phyloP scores from a whole-genome alignment of 768 basidiomycete species.

The Lentinula boryana region DNA sequence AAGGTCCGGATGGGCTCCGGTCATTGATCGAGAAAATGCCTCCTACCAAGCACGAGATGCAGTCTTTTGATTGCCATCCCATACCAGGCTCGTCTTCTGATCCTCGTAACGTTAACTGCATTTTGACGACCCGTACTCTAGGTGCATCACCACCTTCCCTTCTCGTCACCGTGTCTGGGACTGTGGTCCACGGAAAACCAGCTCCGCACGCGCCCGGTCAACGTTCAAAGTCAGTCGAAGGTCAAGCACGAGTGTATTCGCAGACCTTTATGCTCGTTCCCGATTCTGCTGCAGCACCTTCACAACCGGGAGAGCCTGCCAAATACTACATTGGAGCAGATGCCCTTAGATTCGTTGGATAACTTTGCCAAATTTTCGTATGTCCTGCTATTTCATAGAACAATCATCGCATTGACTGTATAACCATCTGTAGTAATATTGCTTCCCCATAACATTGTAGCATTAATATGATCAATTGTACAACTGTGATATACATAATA shows the following conservation, averaged over 20 bases:
- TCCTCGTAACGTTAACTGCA: neutral
- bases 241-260: slow-evolving; percentile 79
- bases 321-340: slow-evolving; percentile 82
- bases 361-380: neutral
- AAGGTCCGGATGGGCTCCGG: slow-evolving; percentile 64
- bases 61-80: slow-evolving; percentile 87
- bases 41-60: slow-evolving; percentile 75
- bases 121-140: slow-evolving; percentile 21
- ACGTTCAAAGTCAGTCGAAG: slow-evolving; percentile 49
- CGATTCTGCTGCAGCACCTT: slow-evolving; percentile 58
- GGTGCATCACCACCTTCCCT: slow-evolving; percentile 76
- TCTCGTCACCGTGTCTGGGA: slow-evolving; percentile 75
- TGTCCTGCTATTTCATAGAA: neutral
- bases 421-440: neutral
- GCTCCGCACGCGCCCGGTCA: slow-evolving; percentile 48
- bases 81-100: slow-evolving; percentile 57
- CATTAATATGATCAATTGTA: neutral
- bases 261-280: slow-evolving; percentile 85
- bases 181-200: slow-evolving; percentile 62
- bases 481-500: slow-evolving; percentile 6
- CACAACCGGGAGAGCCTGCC: slow-evolving; percentile 65
- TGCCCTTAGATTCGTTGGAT: slow-evolving; percentile 75
- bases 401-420: neutral
- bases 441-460: neutral
- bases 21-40: slow-evolving; percentile 71